These are phyloP conservation scores for Trichoderma erinaceum DNA, from an alignment of 495 filamentous ascomycete species.

Conservation along the genomic window DNA sequence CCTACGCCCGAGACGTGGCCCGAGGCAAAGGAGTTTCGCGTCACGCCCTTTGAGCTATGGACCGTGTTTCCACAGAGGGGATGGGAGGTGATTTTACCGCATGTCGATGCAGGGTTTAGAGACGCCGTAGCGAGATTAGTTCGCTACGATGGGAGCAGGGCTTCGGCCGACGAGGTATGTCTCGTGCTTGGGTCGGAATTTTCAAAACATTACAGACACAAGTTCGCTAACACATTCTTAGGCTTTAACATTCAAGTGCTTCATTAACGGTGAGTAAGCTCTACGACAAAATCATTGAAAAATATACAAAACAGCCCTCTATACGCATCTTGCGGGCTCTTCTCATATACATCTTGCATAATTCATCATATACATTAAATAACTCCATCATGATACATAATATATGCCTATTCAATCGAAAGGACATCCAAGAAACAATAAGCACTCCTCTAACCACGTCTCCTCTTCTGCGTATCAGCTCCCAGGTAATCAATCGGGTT, in stretches of 20 bases:
- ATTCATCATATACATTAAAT: constrained; percentile 3
- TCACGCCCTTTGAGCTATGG: constrained; percentile 51
- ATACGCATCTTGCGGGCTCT: neutral
- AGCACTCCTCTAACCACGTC: constrained; percentile 1
- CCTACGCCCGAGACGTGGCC: constrained; percentile 76
- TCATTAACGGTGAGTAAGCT: neutral
- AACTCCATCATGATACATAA: neutral
- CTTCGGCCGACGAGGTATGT: constrained; percentile 20
- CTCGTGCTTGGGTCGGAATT: neutral
- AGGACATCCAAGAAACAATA: neutral
- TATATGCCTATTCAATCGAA: neutral
- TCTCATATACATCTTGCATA: neutral
- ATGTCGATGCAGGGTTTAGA: constrained; percentile 28
- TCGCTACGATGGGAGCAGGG: constrained; percentile 29
- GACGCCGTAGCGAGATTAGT: constrained; percentile 29
- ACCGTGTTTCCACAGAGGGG: constrained; percentile 34
- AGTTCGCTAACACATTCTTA: neutral
- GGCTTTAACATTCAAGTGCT: constrained; percentile 9
- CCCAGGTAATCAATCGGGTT: constrained; percentile 67
- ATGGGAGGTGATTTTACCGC: constrained; percentile 37
- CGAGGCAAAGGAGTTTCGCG: constrained; percentile 40
- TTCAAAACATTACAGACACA: neutral
- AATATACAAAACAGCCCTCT: neutral
- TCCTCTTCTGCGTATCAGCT: constrained; percentile 15
- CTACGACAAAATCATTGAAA: neutral